phyloP scores from a whole-genome alignment of 805 yeast genomes.

The Candida oleophila region DNA sequence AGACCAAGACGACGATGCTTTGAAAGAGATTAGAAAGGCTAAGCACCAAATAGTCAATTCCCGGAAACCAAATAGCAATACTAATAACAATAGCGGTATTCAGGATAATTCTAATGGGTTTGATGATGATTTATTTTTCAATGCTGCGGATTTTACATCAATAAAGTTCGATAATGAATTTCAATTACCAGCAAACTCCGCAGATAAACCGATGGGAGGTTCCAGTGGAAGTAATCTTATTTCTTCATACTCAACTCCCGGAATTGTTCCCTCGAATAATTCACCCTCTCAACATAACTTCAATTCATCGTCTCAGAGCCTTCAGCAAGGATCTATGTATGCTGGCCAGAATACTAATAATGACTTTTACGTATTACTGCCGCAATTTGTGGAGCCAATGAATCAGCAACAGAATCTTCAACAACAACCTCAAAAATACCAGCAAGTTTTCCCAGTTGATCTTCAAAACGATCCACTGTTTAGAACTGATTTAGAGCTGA shows the following conservation, averaged over 20 bases:
- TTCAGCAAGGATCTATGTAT: neutral
- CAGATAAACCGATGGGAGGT: neutral
- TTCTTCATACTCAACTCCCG: slow-evolving; percentile 14
- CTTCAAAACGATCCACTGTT: slow-evolving; percentile 45
- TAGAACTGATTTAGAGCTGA: slow-evolving; percentile 53
- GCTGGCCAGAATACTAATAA: neutral
- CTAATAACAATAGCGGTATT: slow-evolving; percentile 1
- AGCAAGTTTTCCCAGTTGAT: slow-evolving; percentile 11
- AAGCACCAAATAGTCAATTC: slow-evolving; percentile 4
- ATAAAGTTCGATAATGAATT: neutral
- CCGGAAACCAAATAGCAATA: neutral
- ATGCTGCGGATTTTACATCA: neutral
- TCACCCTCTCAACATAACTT: slow-evolving; percentile 8
- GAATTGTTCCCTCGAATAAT: slow-evolving; percentile 8
- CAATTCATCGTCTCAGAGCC: slow-evolving; percentile 1
- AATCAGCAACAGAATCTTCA: neutral
- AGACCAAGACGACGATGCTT: slow-evolving; percentile 43
- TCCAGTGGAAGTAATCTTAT: neutral
- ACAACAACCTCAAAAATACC: slow-evolving; percentile 10
- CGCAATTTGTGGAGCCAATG: neutral
- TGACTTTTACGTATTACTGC: slow-evolving; percentile 2
- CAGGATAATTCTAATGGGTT: slow-evolving; percentile 3
- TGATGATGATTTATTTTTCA: slow-evolving; percentile 4
- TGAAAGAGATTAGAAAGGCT: slow-evolving; percentile 38
- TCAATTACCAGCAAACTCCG: neutral